phyloP scores from a whole-genome alignment of 2,329 filamentous ascomycete species.

The Fusarium buharicum region DNA sequence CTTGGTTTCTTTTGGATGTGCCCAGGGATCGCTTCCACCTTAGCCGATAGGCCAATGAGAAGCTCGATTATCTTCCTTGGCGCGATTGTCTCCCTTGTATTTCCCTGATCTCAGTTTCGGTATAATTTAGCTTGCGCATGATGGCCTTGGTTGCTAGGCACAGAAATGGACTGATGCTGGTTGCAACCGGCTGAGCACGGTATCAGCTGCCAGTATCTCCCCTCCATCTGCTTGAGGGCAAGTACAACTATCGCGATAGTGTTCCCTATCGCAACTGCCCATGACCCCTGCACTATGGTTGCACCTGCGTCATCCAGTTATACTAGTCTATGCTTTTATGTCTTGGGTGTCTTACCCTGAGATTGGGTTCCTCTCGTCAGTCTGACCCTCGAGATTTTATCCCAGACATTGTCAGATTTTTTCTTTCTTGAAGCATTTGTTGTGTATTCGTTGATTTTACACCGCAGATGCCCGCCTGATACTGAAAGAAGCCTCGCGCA shows the following conservation, averaged over 20 bases:
- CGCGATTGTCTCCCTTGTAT: constrained; percentile 16
- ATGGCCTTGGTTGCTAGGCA: constrained; percentile 13
- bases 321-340: constrained; percentile 15
- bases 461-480: not conserved
- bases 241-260: constrained; percentile 10
- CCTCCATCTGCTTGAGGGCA: not conserved
- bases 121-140: constrained; percentile 20
- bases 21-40: constrained; percentile 28
- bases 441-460: not conserved
- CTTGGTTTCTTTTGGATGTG: constrained; percentile 26
- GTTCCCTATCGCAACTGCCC: constrained; percentile 9
- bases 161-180: constrained; percentile 11
- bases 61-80: constrained; percentile 29
- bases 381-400: constrained; percentile 12
- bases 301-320: constrained; percentile 40
- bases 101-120: constrained; percentile 36
- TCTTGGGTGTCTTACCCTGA: constrained; percentile 21
- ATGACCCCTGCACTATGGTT: constrained; percentile 30
- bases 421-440: not conserved
- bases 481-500: constrained; percentile 5
- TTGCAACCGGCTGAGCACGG: constrained; percentile 4
- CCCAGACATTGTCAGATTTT: constrained; percentile 16
- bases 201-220: constrained; percentile 4
- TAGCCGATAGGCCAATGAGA: constrained; percentile 30
- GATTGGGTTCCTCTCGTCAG: constrained; percentile 9